Conservation (phyloP, 1,139 yeast species). For the Candida labiduridarum region DNA sequence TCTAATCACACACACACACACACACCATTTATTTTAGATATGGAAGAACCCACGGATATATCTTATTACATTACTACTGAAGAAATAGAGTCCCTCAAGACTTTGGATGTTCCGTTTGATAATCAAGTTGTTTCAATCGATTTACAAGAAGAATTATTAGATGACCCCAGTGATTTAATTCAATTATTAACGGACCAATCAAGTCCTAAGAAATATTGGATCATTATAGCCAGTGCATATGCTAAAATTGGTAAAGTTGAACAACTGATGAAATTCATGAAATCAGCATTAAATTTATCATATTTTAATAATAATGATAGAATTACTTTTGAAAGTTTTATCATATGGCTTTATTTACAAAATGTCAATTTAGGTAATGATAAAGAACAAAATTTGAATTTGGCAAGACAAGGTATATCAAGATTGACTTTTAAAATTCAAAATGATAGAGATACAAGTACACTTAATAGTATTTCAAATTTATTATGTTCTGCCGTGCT, state of each 20-base stretch:
- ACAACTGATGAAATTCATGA: constrained; percentile 67
- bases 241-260: constrained; percentile 58
- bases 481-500: constrained; percentile 64
- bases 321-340: constrained; percentile 58
- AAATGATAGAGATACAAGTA: constrained; percentile 17
- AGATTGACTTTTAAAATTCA: constrained; percentile 18
- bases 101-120: constrained; percentile 70
- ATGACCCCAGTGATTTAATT: constrained; percentile 82
- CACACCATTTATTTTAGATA: constrained; percentile 10
- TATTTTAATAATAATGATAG: constrained; percentile 51
- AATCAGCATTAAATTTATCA: constrained; percentile 52
- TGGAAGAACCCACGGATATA: constrained; percentile 39
- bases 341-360: constrained; percentile 73
- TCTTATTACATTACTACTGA: constrained; percentile 42
- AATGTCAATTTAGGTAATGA: constrained; percentile 29
- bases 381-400: constrained; percentile 24
- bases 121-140: constrained; percentile 76
- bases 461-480: constrained; percentile 34
- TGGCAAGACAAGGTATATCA: constrained; percentile 26
- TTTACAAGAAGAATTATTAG: constrained; percentile 71
- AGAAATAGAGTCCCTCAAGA: constrained; percentile 33
- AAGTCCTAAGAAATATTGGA: constrained; percentile 79
- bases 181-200: constrained; percentile 77
- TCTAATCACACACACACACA: not conserved
- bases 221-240: constrained; percentile 80